Conservation (phyloP, 805 yeast genomes). For the Yamadazyma akitaensis region DNA sequence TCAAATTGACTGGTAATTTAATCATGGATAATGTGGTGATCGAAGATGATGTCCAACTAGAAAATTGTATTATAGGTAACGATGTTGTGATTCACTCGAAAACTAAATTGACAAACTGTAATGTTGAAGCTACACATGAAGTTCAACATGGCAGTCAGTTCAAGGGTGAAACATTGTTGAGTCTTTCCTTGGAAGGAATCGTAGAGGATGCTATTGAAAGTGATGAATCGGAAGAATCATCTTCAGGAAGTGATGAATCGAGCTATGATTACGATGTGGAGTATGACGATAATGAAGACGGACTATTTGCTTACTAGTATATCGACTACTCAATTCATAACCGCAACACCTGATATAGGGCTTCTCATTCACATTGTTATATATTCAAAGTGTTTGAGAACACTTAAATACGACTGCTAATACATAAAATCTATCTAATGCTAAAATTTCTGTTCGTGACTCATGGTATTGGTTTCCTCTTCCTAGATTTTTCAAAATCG, state of each 20-base stretch:
- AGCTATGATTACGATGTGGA: conserved; percentile 32
- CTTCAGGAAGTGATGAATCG: conserved; percentile 27
- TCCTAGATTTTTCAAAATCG: conserved; percentile 10
- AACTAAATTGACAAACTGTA: conserved; percentile 71
- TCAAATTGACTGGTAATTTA: conserved; percentile 85
- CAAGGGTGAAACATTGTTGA: conserved; percentile 58
- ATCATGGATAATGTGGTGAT: conserved; percentile 65
- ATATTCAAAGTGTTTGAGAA: neutral
- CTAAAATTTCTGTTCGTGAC: neutral
- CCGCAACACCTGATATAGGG: neutral
- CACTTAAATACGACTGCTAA: neutral
- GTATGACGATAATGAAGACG: conserved; percentile 57
- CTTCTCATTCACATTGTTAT: neutral
- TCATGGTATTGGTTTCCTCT: conserved; percentile 16
- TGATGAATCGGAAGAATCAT: conserved; percentile 29
- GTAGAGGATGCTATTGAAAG: conserved; percentile 32
- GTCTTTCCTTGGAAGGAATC: conserved; percentile 41
- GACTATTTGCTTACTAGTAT: conserved; percentile 41
- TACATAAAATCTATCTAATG: conserved; percentile 2
- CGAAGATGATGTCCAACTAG: conserved; percentile 76
- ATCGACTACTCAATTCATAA: neutral
- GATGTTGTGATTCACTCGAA: conserved; percentile 62
- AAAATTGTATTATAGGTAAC: conserved; percentile 83
- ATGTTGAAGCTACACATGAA: conserved; percentile 74
- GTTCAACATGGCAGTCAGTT: conserved; percentile 55